These are phyloP conservation scores for Venustampulla echinocandica DNA, from an alignment of 495 filamentous ascomycete species.

Conservation along the genomic window DNA sequence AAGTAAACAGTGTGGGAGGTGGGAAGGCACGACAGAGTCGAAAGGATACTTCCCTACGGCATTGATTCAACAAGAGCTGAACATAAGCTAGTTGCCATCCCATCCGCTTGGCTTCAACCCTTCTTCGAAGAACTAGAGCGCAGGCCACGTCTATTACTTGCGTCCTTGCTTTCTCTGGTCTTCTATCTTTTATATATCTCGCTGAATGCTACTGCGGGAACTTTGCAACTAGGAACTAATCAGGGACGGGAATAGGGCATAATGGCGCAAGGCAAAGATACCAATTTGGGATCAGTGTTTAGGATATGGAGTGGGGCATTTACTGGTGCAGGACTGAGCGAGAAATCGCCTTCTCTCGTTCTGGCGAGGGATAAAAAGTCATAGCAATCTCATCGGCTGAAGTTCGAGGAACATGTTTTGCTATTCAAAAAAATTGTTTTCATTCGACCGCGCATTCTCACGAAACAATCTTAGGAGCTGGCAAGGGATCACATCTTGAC, in stretches of 20 bases:
- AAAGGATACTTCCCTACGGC: conserved; percentile 21
- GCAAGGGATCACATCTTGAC: too few species aligned
- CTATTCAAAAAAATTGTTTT: too few species aligned
- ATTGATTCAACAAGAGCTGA: conserved; percentile 15
- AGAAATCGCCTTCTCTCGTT: too few species aligned
- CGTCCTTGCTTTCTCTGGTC: neutral
- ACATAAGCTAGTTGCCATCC: conserved; percentile 8
- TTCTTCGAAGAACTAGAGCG: neutral
- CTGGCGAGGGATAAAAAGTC: too few species aligned
- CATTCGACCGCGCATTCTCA: too few species aligned
- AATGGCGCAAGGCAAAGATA: conserved; percentile 3
- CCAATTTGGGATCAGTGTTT: neutral
- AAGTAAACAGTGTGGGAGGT: conserved; percentile 20
- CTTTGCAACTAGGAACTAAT: too few species aligned
- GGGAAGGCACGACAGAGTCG: conserved; percentile 15
- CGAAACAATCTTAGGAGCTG: too few species aligned
- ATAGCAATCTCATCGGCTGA: too few species aligned
- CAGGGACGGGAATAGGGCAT: neutral
- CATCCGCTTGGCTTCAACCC: neutral
- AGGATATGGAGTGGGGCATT: neutral
- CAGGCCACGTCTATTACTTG: neutral
- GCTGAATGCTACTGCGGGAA: neutral
- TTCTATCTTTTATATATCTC: neutral
- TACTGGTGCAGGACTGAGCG: too few species aligned
- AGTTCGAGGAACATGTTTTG: too few species aligned